These are phyloP conservation scores for Chondrus crispus DNA, from an alignment of 23 red algal species.

Conservation along the genomic window DNA sequence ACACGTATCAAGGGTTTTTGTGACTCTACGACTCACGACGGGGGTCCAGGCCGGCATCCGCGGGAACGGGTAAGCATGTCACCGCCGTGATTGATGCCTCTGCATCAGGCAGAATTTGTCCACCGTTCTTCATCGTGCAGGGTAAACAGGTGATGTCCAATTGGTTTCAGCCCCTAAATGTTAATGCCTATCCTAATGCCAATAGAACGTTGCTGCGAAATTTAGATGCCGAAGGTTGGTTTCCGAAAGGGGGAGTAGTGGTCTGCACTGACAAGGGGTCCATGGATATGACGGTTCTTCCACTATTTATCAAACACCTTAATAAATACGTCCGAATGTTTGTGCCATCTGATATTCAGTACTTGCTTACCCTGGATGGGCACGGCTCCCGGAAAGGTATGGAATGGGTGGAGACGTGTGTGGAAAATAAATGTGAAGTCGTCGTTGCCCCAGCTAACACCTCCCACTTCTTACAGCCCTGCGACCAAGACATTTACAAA, in stretches of 20 bases:
- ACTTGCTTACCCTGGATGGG: background rate
- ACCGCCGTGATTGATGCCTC: background rate
- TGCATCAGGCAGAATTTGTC: background rate
- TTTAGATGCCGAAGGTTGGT: background rate
- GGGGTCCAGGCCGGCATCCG: no score
- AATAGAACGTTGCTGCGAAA: background rate
- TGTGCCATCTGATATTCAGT: background rate
- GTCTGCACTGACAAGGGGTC: background rate
- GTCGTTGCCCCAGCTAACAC: background rate
- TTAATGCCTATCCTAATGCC: background rate
- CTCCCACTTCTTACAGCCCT: background rate
- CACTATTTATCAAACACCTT: background rate
- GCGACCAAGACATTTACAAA: background rate
- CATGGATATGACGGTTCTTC: background rate
- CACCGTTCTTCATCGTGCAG: background rate
- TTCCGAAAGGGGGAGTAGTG: background rate
- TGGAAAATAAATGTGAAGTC: background rate
- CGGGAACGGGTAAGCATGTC: background rate
- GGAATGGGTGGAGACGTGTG: background rate
- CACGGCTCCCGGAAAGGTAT: background rate
- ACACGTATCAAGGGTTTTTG: no score
- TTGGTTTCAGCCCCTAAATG: background rate
- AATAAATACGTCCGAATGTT: background rate
- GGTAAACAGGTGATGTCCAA: background rate
- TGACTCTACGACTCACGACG: no score